A percentile compares a stretch with the other conserved stretches of the same genome.
These are phyloP conservation scores for Daldinia eschscholtzii DNA, from an alignment of 2,329 filamentous ascomycete species.

Conservation along the genomic window DNA sequence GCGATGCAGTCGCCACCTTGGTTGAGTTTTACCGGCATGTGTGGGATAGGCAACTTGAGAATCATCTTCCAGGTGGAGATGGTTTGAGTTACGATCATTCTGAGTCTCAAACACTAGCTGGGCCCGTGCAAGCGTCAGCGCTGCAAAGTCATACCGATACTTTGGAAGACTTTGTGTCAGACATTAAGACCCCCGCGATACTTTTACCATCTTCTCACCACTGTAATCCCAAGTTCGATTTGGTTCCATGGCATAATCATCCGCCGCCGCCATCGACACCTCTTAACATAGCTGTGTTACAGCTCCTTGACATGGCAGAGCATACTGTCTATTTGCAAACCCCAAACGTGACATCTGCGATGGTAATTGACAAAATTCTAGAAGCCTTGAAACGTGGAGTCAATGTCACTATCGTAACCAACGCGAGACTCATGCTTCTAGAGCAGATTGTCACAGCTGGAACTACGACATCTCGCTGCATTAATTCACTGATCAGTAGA, in stretches of 20 bases:
- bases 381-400: constrained; percentile 74
- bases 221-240: constrained; percentile 73
- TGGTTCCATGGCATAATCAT: constrained; percentile 66
- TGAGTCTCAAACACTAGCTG: constrained; percentile 21
- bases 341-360: constrained; percentile 79
- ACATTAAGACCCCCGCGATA: constrained; percentile 63
- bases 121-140: constrained; percentile 36
- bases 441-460: constrained; percentile 86
- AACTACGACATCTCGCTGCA: constrained; percentile 76
- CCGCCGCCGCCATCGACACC: constrained; percentile 71
- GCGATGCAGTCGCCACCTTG: constrained; percentile 71
- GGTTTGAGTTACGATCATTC: constrained; percentile 8
- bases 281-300: constrained; percentile 74
- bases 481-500: constrained; percentile 69
- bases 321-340: constrained; percentile 77
- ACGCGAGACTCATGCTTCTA: constrained; percentile 77
- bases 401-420: constrained; percentile 75
- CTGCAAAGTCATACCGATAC: constrained; percentile 44
- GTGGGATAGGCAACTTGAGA: constrained; percentile 66
- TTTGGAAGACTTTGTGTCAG: constrained; percentile 32
- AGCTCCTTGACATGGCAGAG: constrained; percentile 69
- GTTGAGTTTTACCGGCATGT: constrained; percentile 75
- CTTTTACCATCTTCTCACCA: constrained; percentile 82
- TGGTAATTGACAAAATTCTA: constrained; percentile 72
- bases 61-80: constrained; percentile 18